Conservation (phyloP, 139 green algal genomes). For the Coccomyxa sp. region DNA sequence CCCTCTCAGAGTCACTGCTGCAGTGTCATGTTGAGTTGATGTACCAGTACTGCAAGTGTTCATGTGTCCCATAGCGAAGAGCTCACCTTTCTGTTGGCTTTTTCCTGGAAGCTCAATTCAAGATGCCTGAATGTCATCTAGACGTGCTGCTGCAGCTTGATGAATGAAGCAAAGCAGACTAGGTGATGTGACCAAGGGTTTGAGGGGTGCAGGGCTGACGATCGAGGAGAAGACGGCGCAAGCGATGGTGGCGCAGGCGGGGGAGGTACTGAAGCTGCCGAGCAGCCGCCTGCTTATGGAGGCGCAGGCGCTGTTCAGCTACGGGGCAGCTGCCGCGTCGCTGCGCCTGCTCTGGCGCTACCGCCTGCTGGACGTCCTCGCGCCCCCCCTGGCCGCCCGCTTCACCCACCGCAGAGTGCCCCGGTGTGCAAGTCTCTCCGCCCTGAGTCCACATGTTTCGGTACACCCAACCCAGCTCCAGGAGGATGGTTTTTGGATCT, state of each 20-base stretch:
- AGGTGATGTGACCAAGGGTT: no score
- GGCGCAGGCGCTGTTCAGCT: conserved; percentile 24
- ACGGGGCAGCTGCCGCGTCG: conserved; percentile 22
- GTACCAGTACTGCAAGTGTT: no score
- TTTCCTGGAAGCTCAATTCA: no score
- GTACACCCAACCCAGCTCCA: not conserved
- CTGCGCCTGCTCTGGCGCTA: conserved; percentile 36
- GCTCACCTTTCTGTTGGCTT: no score
- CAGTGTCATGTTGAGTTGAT: no score
- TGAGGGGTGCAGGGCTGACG: not conserved
- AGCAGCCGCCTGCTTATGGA: conserved; percentile 35
- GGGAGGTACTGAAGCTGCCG: not conserved
- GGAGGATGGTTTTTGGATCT: not conserved
- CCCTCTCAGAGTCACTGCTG: no score
- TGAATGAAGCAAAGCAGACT: no score
- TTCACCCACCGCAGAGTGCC: not conserved
- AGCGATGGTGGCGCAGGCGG: not conserved
- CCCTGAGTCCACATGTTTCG: not conserved
- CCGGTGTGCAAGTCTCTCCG: not conserved
- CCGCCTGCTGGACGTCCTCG: conserved; percentile 32
- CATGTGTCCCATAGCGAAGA: no score
- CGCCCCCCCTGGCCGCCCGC: conserved; percentile 29
- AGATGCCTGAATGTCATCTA: no score
- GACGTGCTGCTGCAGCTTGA: no score
- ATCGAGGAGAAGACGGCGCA: not conserved